These are phyloP conservation scores for Pythium utonaiense DNA, from an alignment of 352 stramenopile species.

Conservation along the genomic window DNA sequence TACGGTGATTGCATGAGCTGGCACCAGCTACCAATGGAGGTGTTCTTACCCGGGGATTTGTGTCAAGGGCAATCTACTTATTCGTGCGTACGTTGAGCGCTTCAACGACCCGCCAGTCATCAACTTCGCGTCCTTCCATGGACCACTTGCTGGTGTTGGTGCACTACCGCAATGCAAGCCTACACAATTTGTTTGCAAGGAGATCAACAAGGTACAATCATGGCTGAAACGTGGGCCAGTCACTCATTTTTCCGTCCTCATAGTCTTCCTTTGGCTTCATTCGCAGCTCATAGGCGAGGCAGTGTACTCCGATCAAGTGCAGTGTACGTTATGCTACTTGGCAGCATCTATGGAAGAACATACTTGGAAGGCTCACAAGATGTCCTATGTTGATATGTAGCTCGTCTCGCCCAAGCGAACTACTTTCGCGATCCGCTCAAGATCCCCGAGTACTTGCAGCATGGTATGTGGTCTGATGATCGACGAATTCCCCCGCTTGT, in stretches of 20 bases:
- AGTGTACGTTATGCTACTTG: constrained; percentile 36
- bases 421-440: constrained; percentile 90
- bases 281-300: constrained; percentile 77
- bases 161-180: constrained; percentile 88
- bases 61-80: constrained; percentile 87
- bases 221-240: background rate
- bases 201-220: constrained; percentile 57
- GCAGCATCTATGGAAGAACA: background rate
- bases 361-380: background rate
- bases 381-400: constrained; percentile 21
- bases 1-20: constrained; percentile 11
- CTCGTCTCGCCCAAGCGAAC: constrained; percentile 87
- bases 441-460: constrained; percentile 62
- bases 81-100: constrained; percentile 91
- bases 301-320: constrained; percentile 85
- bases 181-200: constrained; percentile 80
- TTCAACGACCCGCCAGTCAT: constrained; percentile 91
- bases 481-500: background rate
- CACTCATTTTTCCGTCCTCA: background rate
- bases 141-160: constrained; percentile 87
- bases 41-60: background rate
- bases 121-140: constrained; percentile 92
- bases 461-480: constrained; percentile 40
- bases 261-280: constrained; percentile 4
- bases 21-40: background rate